Base-by-base conservation (phyloP, 306 rosid species). In the Medicago lupulina region DNA sequence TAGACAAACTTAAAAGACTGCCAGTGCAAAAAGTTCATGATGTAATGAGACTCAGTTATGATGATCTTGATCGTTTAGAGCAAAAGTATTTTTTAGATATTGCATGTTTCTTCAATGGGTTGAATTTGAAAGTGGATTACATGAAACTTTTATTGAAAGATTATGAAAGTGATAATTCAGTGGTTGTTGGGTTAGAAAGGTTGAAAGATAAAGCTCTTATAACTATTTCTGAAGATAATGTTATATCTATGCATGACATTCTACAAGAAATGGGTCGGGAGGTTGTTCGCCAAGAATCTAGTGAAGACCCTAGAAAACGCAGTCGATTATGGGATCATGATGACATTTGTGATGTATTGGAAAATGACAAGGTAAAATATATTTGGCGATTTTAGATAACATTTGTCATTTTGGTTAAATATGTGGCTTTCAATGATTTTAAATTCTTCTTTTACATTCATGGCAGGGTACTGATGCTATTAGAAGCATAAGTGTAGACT, bases 1-100 rank as follows among this genome's bases (percentile, higher is more conserved):
- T 76, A 23, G 44, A 54, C 9, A 76, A 76, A 23, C 66, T 65
- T 3, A 40, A 66, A 76, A 51, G 2, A 7, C n/a, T 44, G n/a
- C 50, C 50, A 44, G 12, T 0, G 12, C 12, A 11, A 11, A 44
- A 44, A 11, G 50, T 44, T 34, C 6, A 34, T 5, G 38, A 34
- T 34, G 38, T 34, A 34, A 34, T 34, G 38, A 34, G 38, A 1
- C 38, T 34, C 7, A 34, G 38, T 34, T 34, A 34, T 34, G 38
- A 34, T 34, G 38, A 34, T 34, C 38, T 34, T 34, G 38, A 34
- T 34, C 38, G 38, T 6, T 34, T 34, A 34, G 38, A 34, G 38
- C 0, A 34, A 34, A 34, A 34, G 38, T 34, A 34, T 34, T 34
- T 34, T 34, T 34, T 34, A 34, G 38, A 34, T 34, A 34, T 34